These are phyloP conservation scores for Tetrapisispora nanseiensis DNA, from an alignment of 805 yeast genomes.

Conservation along the genomic window DNA sequence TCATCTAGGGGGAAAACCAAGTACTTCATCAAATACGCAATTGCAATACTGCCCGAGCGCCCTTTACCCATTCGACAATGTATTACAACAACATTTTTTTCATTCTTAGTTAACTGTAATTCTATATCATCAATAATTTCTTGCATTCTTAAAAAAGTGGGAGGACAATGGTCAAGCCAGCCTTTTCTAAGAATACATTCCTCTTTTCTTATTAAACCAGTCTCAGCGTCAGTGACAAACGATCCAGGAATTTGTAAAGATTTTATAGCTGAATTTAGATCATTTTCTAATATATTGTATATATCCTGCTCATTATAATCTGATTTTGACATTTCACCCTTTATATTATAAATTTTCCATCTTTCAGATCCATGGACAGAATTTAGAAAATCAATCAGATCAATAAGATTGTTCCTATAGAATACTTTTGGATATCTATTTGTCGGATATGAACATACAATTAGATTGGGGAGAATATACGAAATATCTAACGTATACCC, in stretches of 20 bases:
- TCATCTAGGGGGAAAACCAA: conserved; percentile 31
- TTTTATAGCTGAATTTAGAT: conserved; percentile 5
- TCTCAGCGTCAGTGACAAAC: not conserved
- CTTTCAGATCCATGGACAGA: conserved; percentile 35
- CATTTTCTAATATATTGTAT: conserved; percentile 1
- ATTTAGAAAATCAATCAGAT: conserved; percentile 41
- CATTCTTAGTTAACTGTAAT: conserved; percentile 29
- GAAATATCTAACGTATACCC: conserved; percentile 48
- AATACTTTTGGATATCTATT: conserved; percentile 32
- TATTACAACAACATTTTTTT: conserved; percentile 48
- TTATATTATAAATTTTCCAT: conserved; percentile 71
- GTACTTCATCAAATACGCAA: conserved; percentile 57
- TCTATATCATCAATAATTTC: conserved; percentile 37
- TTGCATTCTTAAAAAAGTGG: conserved; percentile 48
- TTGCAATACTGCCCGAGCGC: conserved; percentile 67
- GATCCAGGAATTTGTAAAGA: not conserved
- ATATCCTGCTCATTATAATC: conserved; percentile 27
- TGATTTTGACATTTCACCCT: conserved; percentile 43
- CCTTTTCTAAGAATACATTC: conserved; percentile 31
- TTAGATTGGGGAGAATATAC: conserved; percentile 51
- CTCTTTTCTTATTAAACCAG: not conserved
- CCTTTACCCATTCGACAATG: conserved; percentile 94
- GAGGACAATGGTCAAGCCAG: conserved; percentile 71
- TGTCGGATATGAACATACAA: conserved; percentile 74
- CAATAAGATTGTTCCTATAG: conserved; percentile 44